Evolutionary conservation across 129 eudicot genomes (phyloP), one percentile per base, ranked within the genome.

Genomic region (Flaveria brownii): DNA sequence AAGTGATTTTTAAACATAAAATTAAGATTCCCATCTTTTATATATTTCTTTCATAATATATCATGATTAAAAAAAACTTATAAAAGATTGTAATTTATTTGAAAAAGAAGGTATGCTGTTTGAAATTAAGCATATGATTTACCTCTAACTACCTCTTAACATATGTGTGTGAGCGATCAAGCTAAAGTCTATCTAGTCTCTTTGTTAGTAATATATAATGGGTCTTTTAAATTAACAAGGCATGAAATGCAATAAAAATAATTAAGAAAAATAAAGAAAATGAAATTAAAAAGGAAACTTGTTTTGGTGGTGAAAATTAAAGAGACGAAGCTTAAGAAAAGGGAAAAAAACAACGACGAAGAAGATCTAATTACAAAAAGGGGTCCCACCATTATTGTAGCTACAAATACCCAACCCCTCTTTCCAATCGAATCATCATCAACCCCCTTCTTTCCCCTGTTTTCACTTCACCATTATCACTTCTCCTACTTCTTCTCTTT

Each of bases 371-470:
- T 47, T 54, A 45, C 17, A 75, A 57, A 61, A 11, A 11, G 0
- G 61, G 85, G 80, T 13, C 82, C 88, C 89, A 78, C 81, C 77
- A 72, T 63, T 54, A 30, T 64, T 15, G 61, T 25, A 62, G 79
- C 80, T 81, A 85, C 82, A 85, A 82, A 75, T 82, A 80, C 75
- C 84, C 81, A 75, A 22, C 80, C 76, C 42, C 55, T 63, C 80
- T 72, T 76, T 72, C 61, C 75, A 76, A 80, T 68, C 67, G 23
- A 74, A 60, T 75, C 84, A 81, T 67, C 79, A 73, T 51, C 28
- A 36, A 50, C 75, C 77, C 49, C 80, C 59, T 30, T 74, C 80
- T 70, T 74, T 75, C 72, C 79, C 59, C 74, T n/a, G 46, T 77
- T 72, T 63, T 67, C 88, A 74, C 77, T 77, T 82, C 82, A 77